Conservation (phyloP, 257 asterid species). For the Plantago elongata region DNA sequence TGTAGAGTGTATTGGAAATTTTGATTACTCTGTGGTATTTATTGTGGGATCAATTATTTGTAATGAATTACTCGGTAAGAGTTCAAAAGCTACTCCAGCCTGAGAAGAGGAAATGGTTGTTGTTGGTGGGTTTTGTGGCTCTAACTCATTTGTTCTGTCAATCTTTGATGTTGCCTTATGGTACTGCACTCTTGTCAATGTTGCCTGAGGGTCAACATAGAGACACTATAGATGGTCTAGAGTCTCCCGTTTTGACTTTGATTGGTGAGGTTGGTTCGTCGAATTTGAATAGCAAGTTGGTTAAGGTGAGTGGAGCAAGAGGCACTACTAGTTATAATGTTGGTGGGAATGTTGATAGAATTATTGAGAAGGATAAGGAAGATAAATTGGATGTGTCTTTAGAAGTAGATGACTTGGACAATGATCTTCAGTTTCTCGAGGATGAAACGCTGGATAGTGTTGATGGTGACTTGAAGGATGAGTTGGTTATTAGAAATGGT, state of each 20-base stretch:
- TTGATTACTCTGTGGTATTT: not conserved
- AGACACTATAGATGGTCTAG: slow-evolving; percentile 12
- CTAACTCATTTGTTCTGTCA: slow-evolving; percentile 69
- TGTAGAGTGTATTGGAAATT: slow-evolving; percentile 2
- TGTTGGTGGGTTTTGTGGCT: slow-evolving; percentile 63
- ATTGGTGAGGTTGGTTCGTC: slow-evolving; percentile 16
- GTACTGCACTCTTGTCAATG: slow-evolving; percentile 52
- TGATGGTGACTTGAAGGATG: slow-evolving; percentile 32
- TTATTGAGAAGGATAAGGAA: slow-evolving; percentile 18
- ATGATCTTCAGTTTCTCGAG: slow-evolving; percentile 60
- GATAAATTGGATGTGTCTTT: slow-evolving; percentile 22
- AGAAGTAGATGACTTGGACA: slow-evolving; percentile 32
- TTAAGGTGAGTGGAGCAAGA: slow-evolving; percentile 29
- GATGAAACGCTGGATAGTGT: slow-evolving; percentile 46
- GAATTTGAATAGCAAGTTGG: slow-evolving; percentile 26
- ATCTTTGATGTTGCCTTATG: slow-evolving; percentile 75
- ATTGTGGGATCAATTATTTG: not conserved
- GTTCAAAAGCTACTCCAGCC: slow-evolving; percentile 39
- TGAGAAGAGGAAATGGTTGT: slow-evolving; percentile 69
- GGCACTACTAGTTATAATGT: slow-evolving; percentile 7
- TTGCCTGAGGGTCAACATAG: slow-evolving; percentile 32
- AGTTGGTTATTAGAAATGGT: slow-evolving; percentile 15
- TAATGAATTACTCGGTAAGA: slow-evolving; percentile 38
- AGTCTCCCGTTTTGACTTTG: slow-evolving; percentile 22
- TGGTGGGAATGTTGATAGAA: slow-evolving; percentile 16